These are phyloP conservation scores for Corynascus novoguineensis DNA, from an alignment of 495 filamentous ascomycete genomes.

Conservation along the genomic window DNA sequence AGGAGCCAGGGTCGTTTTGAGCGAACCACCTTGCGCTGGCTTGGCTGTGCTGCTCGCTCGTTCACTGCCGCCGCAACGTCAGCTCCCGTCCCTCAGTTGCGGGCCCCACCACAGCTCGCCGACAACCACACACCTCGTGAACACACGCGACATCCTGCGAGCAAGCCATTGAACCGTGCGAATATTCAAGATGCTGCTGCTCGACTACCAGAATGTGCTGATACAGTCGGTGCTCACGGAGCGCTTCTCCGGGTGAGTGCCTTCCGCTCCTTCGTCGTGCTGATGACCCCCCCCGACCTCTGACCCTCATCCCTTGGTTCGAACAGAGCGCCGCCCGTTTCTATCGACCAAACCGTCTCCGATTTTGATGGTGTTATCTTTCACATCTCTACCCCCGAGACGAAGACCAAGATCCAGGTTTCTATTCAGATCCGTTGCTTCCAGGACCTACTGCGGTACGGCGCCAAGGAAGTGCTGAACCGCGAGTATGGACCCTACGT, in stretches of 20 bases:
- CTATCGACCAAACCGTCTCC: constrained; percentile 94
- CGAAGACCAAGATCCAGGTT: constrained; percentile 85
- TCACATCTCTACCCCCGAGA: constrained; percentile 91
- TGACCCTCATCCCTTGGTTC: background rate
- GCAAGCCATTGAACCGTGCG: constrained; percentile 4
- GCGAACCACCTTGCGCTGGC: too few species aligned
- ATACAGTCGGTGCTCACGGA: constrained; percentile 94
- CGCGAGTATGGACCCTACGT: constrained; percentile 94
- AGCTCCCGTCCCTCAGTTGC: background rate
- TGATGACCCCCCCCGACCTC: background rate
- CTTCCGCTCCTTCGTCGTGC: constrained; percentile 12
- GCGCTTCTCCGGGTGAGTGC: constrained; percentile 75
- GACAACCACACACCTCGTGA: constrained; percentile 5
- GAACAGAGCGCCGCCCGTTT: constrained; percentile 67
- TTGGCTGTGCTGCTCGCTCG: background rate
- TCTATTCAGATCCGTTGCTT: constrained; percentile 94
- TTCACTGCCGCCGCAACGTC: constrained; percentile 22
- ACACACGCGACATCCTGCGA: background rate
- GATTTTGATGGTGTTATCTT: constrained; percentile 98
- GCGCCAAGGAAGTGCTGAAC: constrained; percentile 82
- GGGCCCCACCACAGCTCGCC: constrained; percentile 19
- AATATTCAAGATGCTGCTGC: constrained; percentile 71
- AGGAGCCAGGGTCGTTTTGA: constrained; percentile 3
- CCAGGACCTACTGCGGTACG: constrained; percentile 84
- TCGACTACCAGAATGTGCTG: constrained; percentile 98